Evolutionary conservation across 805 yeast species (phyloP), one percentile per base, ranked within the genome.

Genomic region (Metschnikowia orientalis): DNA sequence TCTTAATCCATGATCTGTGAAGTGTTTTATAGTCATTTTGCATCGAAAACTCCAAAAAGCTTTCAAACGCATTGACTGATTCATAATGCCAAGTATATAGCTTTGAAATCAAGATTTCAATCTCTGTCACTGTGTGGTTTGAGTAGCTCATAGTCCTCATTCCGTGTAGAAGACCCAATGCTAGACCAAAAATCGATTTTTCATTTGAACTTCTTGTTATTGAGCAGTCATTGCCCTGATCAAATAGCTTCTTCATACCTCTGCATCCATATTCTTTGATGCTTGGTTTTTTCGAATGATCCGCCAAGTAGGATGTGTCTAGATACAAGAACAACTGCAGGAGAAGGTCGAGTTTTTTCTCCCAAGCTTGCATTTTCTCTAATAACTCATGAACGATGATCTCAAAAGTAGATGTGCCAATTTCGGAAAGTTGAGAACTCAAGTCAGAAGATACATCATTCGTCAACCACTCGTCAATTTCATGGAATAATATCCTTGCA

Each of bases 231-330:
- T n/a, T n/a, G n/a, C n/a, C 26, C 6, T 15, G 20, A 29, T 11
- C 16, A 9, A 29, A 20, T 6, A 23, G 20, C 4, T 9, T 9
- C 24, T 22, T 19, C 11, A 38, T 26, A 44, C 15, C 22, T 33
- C 42, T 8, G 7, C 46, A 24, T 1, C 67, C 67, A 26, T 37
- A 40, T 29, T 53, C 48, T 20, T 45, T 20, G 6, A 63, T 58
- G 29, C 51, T 46, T 16, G 40, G 36, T 30, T 53, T 54, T n/a
- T 40, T 37, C 3, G 61, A 57, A 33, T 62, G 68, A 20, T 45
- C 58, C 23, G 51, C 42, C 9, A 64, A 49, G 33, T 65, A 65
- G 12, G 53, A 45, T 23, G 61, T 40, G 45, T 65, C 71, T 29
- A 63, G 39, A 31, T 59, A 63, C 4, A 63, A 36, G 30, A 61